These are phyloP conservation scores for Sphaerulina populicola DNA, from an alignment of 2,329 filamentous ascomycete genomes.

Conservation along the genomic window DNA sequence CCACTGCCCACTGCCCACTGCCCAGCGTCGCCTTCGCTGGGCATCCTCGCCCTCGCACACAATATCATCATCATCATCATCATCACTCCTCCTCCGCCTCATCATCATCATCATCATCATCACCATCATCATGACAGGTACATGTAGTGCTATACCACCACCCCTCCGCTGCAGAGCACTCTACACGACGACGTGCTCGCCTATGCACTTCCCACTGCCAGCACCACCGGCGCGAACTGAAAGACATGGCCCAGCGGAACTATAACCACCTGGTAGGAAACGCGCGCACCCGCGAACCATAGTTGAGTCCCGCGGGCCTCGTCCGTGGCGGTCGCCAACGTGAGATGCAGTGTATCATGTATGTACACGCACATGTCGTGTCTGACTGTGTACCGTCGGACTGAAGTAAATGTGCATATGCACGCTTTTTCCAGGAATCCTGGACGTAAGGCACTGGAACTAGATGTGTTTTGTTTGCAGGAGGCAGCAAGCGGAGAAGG, in stretches of 20 bases:
- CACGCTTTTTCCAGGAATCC: constrained; percentile 16
- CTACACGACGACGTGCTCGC: not conserved
- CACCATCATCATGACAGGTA: not conserved
- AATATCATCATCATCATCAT: not conserved
- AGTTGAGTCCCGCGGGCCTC: not conserved
- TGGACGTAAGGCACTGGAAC: constrained; percentile 9
- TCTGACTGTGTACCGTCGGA: constrained; percentile 13
- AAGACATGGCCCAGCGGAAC: too few relatives aligned
- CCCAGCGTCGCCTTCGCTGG: too few relatives aligned
- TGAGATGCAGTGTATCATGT: constrained; percentile 1
- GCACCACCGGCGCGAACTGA: not conserved
- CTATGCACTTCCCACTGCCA: constrained; percentile 1
- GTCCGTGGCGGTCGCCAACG: not conserved
- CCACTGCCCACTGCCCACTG: too few relatives aligned
- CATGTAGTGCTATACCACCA: not conserved
- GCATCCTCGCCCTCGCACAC: too few relatives aligned
- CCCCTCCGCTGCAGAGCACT: not conserved
- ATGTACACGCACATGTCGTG: constrained; percentile 11
- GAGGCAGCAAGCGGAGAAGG: too few relatives aligned
- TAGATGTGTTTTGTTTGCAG: too few relatives aligned
- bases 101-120: not conserved
- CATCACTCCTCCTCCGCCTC: too few relatives aligned
- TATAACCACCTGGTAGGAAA: not conserved
- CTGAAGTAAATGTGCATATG: constrained; percentile 1
- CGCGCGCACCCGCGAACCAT: not conserved